Evolutionary conservation across 23 red algal species (phyloP).

Genomic region (Pyropia haitanensis): DNA sequence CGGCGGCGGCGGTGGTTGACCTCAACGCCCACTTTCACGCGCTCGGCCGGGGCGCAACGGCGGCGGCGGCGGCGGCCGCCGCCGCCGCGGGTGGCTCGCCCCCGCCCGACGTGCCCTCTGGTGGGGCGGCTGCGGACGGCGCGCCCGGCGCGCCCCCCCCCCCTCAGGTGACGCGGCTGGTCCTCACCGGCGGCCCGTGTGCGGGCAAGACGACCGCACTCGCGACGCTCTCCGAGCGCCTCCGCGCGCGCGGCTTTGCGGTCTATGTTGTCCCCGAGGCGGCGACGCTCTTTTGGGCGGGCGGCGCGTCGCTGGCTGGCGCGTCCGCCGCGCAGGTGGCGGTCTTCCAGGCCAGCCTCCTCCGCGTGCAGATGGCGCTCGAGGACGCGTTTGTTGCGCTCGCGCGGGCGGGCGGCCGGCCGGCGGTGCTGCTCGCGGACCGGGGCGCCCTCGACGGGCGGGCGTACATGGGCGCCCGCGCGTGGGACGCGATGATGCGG

Average conservation of each 20-base stretch:
- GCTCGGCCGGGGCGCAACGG: too few relatives aligned
- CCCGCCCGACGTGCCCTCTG: too few relatives aligned
- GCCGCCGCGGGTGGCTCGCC: too few relatives aligned
- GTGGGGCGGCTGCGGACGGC: too few relatives aligned
- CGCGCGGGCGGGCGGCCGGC: constrained; percentile 19
- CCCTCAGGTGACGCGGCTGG: constrained; percentile 10
- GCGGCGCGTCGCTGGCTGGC: constrained; percentile 36
- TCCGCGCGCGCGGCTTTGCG: constrained; percentile 62
- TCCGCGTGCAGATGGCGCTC: constrained; percentile 63
- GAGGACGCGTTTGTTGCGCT: constrained; percentile 52
- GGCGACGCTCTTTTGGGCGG: constrained; percentile 72
- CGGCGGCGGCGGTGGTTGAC: too few relatives aligned
- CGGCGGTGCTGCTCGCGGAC: constrained; percentile 58
- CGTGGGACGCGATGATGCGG: constrained; percentile 46
- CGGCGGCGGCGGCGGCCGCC: too few relatives aligned
- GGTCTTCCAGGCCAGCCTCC: constrained; percentile 70
- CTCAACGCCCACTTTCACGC: too few relatives aligned
- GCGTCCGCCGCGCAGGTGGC: constrained; percentile 19
- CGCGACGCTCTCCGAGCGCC: constrained; percentile 51
- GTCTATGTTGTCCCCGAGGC: constrained; percentile 75
- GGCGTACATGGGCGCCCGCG: constrained; percentile 48
- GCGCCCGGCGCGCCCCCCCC: too few relatives aligned
- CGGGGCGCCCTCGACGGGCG: constrained; percentile 62
- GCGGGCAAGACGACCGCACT: constrained; percentile 76
- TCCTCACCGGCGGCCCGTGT: constrained; percentile 31